Evolutionary conservation across 495 filamentous ascomycete species (phyloP), one percentile per base, ranked within the genome.

Genomic region (Penicillium canescens): DNA sequence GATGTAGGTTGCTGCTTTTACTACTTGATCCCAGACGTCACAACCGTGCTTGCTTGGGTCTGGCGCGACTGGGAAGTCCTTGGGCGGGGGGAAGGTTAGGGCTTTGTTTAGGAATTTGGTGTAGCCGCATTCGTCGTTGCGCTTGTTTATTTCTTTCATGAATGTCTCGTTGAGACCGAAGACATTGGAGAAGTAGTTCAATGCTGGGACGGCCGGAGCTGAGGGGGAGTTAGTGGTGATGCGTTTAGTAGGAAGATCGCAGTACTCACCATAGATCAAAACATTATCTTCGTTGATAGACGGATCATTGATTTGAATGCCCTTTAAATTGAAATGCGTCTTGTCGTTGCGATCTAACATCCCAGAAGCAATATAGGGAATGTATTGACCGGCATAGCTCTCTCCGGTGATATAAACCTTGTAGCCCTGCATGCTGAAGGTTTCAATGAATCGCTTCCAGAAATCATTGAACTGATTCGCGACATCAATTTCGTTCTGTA

Each of bases 341-440:
- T 69, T 84, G 61, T 94, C 79, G 14, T 90, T 83, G 38, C 74
- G 75, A 50, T 89, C 80, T 59, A 93, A 72, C 77, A 94, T 88
- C 8, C 83, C 86, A 57, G 82, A 78, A 1, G 88, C 84, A 43
- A 95, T 86, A 61, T 93, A 95, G 0, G 90, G 88, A 35, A 91
- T 84, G 57, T 92, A 95, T 50, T 77, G 76, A 5, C 90, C 90
- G 18, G 86, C 89, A 61, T 90, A 88, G 38, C 80, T 85, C 60
- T 90, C 86, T 0, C 86, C 87, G 2, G 86, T 78, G 46, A 90
- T 78, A 57, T 86, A 91, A 2, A 89, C 78, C 54, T 85, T 86
- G 55, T 76, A 79, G 8, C 75, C 71, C 14, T 88, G 78, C 62
- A 90, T 67, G 21, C 63, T 70, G 51, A 91, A 91, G 2, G 83